phyloP scores from a whole-genome alignment of 2,329 filamentous ascomycete genomes.

The Dryadomyces sulphureus region DNA sequence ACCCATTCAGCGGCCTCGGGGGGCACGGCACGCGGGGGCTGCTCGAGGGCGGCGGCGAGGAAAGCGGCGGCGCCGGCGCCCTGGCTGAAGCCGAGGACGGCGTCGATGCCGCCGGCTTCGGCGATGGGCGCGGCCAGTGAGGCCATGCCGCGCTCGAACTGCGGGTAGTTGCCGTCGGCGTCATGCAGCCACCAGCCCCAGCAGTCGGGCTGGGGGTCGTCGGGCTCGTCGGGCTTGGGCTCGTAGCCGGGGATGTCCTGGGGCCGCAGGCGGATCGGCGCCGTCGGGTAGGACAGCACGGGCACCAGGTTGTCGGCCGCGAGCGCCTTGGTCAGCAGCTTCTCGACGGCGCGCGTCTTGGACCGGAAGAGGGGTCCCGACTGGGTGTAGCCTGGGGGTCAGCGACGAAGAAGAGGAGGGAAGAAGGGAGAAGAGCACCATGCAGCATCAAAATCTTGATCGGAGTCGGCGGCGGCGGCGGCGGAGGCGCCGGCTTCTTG shows the following conservation, averaged over 20 bases:
- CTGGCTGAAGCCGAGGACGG: slow-evolving; percentile 70
- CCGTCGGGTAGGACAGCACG: slow-evolving; percentile 54
- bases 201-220: slow-evolving; percentile 37
- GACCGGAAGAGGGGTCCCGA: slow-evolving; percentile 71
- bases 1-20: slow-evolving; percentile 26
- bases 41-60: slow-evolving; percentile 58
- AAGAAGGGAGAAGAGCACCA: slow-evolving; percentile 26
- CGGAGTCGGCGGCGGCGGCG: slow-evolving; percentile 26
- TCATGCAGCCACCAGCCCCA: slow-evolving; percentile 75
- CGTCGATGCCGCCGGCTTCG: slow-evolving; percentile 55
- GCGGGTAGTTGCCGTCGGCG: slow-evolving; percentile 47
- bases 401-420: not conserved
- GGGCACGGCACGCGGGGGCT: slow-evolving; percentile 15
- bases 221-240: not conserved
- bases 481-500: not conserved
- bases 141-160: slow-evolving; percentile 53
- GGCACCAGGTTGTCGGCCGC: slow-evolving; percentile 37
- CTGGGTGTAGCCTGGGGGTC: slow-evolving; percentile 65
- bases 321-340: slow-evolving; percentile 63
- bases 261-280: slow-evolving; percentile 45
- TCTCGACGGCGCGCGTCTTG: slow-evolving; percentile 79
- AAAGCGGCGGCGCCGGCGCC: slow-evolving; percentile 60
- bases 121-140: slow-evolving; percentile 46
- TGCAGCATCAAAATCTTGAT: slow-evolving; percentile 67
- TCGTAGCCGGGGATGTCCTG: slow-evolving; percentile 57